Evolutionary conservation across 2,329 filamentous ascomycete genomes (phyloP), one percentile per base, ranked within the genome.

Genomic region (Phialophora chinensis): DNA sequence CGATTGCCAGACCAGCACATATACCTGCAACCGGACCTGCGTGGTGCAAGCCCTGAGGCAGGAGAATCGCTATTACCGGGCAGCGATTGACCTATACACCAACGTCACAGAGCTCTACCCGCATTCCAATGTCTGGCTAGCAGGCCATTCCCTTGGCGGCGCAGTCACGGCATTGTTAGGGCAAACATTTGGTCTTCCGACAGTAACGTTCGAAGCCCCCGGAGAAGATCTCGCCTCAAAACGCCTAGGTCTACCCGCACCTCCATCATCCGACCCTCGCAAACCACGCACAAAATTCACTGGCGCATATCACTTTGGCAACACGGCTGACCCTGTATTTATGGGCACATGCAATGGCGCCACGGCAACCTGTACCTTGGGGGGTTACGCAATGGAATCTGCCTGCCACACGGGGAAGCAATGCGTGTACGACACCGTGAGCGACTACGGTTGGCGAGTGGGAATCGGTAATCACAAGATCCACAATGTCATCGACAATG

Each of bases 291-390:
- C 92, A 50, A 80, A 87, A 66, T 86, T 88, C 73, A 96, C 92
- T 0, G 93, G 92, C 12, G 85, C 91, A 0, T 96, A 88, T 75
- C 95, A 99, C 77, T 94, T 97, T 76, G 95, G 95, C 3, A 93
- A 98, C 74, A 98, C 93, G 0, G 95, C 95, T 0, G 95, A 99
- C 77, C 95, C 95, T 0, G 89, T 99, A 38, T 99, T 90, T 74
- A 93, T 97, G 81, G 95, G 95, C 35, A 91, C 90, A 0, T 98
- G 95, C 79, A 97, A 97, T 74, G 91, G 91, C 35, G 92, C 91
- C 2, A 93, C 91, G 1, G 93, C 94, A 2, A 88, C 90, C 11
- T 98, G 95, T 78, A 95, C 93, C 0, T 88, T 96, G 74, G 94
- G 89, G 1, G 95, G 95, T 0, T 99, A 98, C 76, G 93, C 95